Conservation (phyloP, 1,284 basidiomycete species). For the Melampsora americana region DNA sequence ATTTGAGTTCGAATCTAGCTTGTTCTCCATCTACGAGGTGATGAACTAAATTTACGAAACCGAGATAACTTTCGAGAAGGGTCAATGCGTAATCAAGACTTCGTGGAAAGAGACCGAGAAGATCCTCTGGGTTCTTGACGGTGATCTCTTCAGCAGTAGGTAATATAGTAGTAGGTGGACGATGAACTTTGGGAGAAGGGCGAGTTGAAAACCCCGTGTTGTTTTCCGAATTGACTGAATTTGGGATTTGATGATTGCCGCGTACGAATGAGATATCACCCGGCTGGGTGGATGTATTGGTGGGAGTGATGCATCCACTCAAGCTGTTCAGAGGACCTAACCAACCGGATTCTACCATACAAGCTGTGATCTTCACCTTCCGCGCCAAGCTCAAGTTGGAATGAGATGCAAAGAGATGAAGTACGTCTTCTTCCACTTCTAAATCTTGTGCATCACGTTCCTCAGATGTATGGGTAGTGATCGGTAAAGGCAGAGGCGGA, state of each 20-base stretch:
- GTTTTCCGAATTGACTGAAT: neutral
- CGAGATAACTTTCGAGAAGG: constrained; percentile 33
- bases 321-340: neutral
- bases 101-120: constrained; percentile 35
- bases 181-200: neutral
- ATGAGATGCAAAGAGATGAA: neutral
- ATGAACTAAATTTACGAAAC: constrained; percentile 37
- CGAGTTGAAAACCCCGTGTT: neutral
- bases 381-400: neutral
- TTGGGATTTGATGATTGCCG: neutral
- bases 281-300: neutral
- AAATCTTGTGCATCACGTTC: neutral
- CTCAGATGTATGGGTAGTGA: neutral
- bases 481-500: neutral
- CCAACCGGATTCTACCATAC: constrained; percentile 1
- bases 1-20: constrained; percentile 33
- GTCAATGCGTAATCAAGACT: constrained; percentile 18
- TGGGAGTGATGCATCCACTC: neutral
- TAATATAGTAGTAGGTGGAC: constrained; percentile 27
- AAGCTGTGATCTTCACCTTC: neutral
- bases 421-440: neutral
- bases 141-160: constrained; percentile 25
- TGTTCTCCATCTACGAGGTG: constrained; percentile 42
- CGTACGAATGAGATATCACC: neutral
- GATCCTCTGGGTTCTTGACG: neutral